Evolutionary conservation across 192 early-diverging fungal species (phyloP).

Genomic region (Coemansia sp.): DNA sequence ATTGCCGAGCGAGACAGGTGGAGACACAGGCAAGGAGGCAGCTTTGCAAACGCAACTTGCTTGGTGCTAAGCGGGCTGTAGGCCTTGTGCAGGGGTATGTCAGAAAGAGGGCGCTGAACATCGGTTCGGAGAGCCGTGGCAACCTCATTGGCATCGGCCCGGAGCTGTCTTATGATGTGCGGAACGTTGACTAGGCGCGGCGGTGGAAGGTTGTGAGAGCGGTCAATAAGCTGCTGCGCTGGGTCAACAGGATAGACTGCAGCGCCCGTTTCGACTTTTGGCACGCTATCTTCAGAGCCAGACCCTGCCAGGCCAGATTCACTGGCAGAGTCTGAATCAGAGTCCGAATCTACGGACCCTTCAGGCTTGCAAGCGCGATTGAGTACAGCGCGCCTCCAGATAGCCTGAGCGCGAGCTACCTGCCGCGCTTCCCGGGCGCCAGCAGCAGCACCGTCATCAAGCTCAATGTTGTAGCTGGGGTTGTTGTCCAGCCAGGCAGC

Average conservation of each 20-base stretch:
- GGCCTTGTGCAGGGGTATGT: constrained; percentile 41
- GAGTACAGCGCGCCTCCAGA: constrained; percentile 40
- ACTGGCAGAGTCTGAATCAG: constrained; percentile 21
- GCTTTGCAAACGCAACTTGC: constrained; percentile 75
- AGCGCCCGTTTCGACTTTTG: background rate
- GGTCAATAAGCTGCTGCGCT: constrained; percentile 27
- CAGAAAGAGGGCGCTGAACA: constrained; percentile 45
- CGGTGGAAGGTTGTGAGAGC: constrained; percentile 24
- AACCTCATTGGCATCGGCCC: constrained; percentile 28
- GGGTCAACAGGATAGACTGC: constrained; percentile 39
- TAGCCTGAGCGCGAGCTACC: constrained; percentile 23
- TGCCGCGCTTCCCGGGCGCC: constrained; percentile 6
- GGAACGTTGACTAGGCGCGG: constrained; percentile 42
- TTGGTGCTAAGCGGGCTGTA: constrained; percentile 61
- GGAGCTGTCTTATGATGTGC: constrained; percentile 25
- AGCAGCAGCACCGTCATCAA: background rate
- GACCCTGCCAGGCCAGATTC: background rate
- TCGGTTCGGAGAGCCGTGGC: constrained; percentile 50
- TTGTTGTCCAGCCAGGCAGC: constrained; percentile 33
- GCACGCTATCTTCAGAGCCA: background rate
- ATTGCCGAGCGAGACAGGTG: constrained; percentile 83
- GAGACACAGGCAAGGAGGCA: constrained; percentile 75
- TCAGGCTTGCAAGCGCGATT: constrained; percentile 1
- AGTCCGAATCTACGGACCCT: constrained; percentile 12
- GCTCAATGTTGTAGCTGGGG: constrained; percentile 23